A percentile compares a stretch with the other conserved stretches of the same genome.
Evolutionary conservation across 176 grass and related monocot species (phyloP).

Genomic region (Musa acuminata): DNA sequence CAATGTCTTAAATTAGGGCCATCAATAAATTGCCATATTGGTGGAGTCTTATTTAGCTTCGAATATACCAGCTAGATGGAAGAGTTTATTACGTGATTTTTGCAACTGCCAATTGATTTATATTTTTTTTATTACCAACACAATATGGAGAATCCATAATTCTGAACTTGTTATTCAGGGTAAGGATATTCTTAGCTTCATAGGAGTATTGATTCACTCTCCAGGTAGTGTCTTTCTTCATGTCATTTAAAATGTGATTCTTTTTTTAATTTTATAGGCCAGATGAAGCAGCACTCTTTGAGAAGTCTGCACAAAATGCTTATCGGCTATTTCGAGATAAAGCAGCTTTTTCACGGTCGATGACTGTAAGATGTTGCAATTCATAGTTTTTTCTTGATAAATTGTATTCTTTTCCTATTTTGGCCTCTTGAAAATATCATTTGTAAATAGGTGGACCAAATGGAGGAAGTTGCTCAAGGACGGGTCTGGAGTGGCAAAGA

Average conservation of each 20-base stretch:
- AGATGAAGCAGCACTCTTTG: conserved; percentile 85
- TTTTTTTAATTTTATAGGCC: conserved; percentile 36
- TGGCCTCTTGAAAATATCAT: background rate
- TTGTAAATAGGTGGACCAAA: conserved; percentile 64
- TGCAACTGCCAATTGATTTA: no score
- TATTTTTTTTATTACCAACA: no score
- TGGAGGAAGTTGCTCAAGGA: conserved; percentile 95
- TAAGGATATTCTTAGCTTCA: no score
- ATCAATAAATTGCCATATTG: no score
- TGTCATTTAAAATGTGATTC: background rate
- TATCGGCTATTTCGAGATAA: conserved; percentile 87
- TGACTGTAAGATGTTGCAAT: conserved; percentile 47
- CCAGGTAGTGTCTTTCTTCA: background rate
- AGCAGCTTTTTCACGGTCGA: conserved; percentile 84
- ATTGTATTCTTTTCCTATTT: background rate
- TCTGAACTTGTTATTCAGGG: no score
- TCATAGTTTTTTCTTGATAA: conserved; percentile 11
- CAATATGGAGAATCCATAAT: no score
- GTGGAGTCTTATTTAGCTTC: no score
- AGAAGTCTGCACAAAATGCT: conserved; percentile 66
- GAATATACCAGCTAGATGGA: no score
- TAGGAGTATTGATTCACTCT: background rate
- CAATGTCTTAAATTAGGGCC: no score
- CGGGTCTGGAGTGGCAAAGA: conserved; percentile 92
- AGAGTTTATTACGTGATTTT: no score